Conservation (phyloP, 106 monocot species). For the Cymbidium sinense region DNA sequence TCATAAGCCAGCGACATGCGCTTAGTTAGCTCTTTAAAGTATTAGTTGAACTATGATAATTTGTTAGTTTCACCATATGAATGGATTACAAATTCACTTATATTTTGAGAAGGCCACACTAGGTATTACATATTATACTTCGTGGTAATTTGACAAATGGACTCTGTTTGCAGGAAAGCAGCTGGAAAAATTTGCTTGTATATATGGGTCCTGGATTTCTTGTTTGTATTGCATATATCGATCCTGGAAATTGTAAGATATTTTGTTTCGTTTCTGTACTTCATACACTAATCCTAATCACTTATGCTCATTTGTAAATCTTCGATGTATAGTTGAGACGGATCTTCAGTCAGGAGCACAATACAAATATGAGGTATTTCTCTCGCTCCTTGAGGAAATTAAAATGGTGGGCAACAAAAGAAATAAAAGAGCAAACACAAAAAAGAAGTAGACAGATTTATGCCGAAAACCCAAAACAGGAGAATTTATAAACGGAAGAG, state of each 20-base stretch:
- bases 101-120: neutral
- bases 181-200: constrained; percentile 92
- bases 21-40: neutral
- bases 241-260: constrained; percentile 90
- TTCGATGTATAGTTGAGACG: constrained; percentile 65
- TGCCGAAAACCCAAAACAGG: too few relatives aligned
- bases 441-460: too few relatives aligned
- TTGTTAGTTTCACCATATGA: neutral
- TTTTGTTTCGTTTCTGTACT: neutral
- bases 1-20: neutral
- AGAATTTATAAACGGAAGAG: too few relatives aligned
- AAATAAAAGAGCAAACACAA: too few relatives aligned
- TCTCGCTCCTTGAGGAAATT: too few relatives aligned
- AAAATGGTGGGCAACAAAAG: too few relatives aligned
- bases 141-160: neutral
- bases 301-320: constrained; percentile 9
- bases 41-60: neutral
- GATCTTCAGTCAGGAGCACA: constrained; percentile 87
- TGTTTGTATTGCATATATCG: constrained; percentile 92
- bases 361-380: constrained; percentile 76
- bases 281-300: neutral
- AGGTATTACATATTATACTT: neutral
- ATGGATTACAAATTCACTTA: neutral
- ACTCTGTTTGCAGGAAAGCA: constrained; percentile 39
- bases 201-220: constrained; percentile 92